Evolutionary conservation across 2,329 filamentous ascomycete species (phyloP), one percentile per base, ranked within the genome.

Genomic region (Penicillium frequentans): DNA sequence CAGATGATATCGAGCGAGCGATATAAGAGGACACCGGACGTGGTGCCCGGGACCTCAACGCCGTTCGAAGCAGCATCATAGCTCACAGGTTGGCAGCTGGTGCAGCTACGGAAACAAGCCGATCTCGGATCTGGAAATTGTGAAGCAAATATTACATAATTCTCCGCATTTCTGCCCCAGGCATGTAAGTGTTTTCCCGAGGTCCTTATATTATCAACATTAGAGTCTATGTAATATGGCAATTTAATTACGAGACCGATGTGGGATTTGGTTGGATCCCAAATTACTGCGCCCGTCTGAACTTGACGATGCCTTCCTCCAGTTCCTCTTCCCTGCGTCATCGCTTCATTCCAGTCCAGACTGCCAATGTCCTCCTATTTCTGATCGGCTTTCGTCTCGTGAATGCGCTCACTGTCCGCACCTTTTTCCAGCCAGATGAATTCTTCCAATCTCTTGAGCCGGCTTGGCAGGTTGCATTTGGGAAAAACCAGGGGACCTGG

Each of bases 351-450:
- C 39, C 54, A 37, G 47, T 55, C 21, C 16, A 21, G n/a, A 9
- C 37, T 43, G 2, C 7, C 43, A 65, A 63, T 52, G 61, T 78
- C 56, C 66, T 79, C 52, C 66, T 78, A 23, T 73, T 72, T 53
- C 70, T 81, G 19, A 49, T 97, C 64, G 80, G 85, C 42, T 84
- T 96, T 61, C 90, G 95, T 54, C 82, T 93, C 62, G 73, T 90
- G 72, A 96, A 96, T 77, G 87, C 91, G 31, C 81, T 95, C 66
- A 86, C 82, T 60, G 81, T 96, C 56, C 81, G 85, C 63, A 98
- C 95, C 21, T 99, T 97, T 74, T 99, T 99, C 78, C 95, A 99
- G 75, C 95, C 95, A 27, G 95, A 99, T 79, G 95, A 99, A 75
- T 98, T 91, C 79, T 99, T 95, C 70, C 95, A 99, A 72, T 90